Conservation (phyloP, 2,329 filamentous ascomycete species). For the Ophiostoma australiae region DNA sequence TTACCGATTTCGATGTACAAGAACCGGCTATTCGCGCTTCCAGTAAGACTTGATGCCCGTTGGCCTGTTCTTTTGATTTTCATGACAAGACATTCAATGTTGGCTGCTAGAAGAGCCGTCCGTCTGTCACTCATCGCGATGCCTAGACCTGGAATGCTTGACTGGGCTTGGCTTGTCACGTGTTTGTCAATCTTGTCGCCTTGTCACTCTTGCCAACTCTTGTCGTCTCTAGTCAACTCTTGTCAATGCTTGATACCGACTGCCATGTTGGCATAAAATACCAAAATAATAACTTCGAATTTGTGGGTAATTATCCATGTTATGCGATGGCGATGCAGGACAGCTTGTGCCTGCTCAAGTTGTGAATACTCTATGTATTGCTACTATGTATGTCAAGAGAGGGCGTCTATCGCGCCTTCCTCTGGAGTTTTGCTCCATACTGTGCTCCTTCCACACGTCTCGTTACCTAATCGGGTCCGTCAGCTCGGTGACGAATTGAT, state of each 20-base stretch:
- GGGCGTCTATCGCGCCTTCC: neutral
- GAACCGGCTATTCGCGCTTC: neutral
- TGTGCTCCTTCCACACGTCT: neutral
- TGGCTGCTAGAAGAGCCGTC: neutral
- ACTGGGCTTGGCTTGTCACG: neutral
- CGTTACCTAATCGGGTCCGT: slow-evolving; percentile 1
- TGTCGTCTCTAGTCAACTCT: neutral
- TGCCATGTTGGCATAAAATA: neutral
- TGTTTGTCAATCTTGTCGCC: neutral
- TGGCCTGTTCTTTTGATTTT: too few species aligned
- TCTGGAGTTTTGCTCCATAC: too few species aligned
- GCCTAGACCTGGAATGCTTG: neutral
- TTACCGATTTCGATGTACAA: too few species aligned
- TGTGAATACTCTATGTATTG: too few species aligned
- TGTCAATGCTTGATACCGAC: neutral
- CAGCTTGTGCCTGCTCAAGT: neutral
- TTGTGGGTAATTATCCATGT: neutral
- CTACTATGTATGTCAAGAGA: too few species aligned
- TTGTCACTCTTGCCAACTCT: neutral
- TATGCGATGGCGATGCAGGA: neutral
- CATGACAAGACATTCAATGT: too few species aligned
- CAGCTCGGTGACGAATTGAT: slow-evolving; percentile 24
- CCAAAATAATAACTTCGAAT: neutral
- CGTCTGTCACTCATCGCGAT: neutral
- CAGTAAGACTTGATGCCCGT: too few species aligned